Evolutionary conservation across 192 early-diverging fungal genomes (phyloP), one percentile per base, ranked within the genome.

Genomic region (Blastocladiella britannica): DNA sequence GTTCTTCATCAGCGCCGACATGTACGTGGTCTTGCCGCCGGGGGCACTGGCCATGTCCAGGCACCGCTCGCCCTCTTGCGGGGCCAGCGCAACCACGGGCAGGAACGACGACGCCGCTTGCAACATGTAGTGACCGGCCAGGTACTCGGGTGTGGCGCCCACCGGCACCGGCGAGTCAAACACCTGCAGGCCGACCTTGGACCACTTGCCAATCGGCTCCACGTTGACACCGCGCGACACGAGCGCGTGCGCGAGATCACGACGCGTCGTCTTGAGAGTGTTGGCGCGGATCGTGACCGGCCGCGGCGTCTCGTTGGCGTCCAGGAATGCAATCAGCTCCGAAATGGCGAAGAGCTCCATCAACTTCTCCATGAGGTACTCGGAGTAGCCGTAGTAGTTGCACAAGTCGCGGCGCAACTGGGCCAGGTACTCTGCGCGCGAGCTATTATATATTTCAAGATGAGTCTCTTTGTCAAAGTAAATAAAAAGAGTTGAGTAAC

Each of bases 201-300:
- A 85, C 95, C 95, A 98, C 63, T 94, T 94, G 55, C 94, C 94
- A 56, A 98, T 82, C 4, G 93, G 90, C 60, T 96, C 95, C n/a
- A 98, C 66, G 63, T 93, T 94, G 18, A 95, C 91, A 57, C 95
- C 93, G 61, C 91, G 83, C 70, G 87, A 88, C 59, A 94, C 91
- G 55, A 98, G 67, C 23, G 88, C 77, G 67, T 98, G 91, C 3
- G 91, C 95, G 25, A 98, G 70, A 58, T 98, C 95, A 57, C 93
- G 75, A 51, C 93, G 79, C 58, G 91, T 78, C 23, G 93, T 87
- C 71, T 89, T 87, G 22, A 98, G 72, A 18, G 93, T 98, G 71
- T 98, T 98, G 28, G 95, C 84, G 47, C 95, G 83, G 66, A 98
- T 90, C 20, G 91, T 91, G 5, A 98, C 82, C 0, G 95, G 95